Conservation (phyloP, 129 eudicot genomes). For the Deinandra increscens region DNA sequence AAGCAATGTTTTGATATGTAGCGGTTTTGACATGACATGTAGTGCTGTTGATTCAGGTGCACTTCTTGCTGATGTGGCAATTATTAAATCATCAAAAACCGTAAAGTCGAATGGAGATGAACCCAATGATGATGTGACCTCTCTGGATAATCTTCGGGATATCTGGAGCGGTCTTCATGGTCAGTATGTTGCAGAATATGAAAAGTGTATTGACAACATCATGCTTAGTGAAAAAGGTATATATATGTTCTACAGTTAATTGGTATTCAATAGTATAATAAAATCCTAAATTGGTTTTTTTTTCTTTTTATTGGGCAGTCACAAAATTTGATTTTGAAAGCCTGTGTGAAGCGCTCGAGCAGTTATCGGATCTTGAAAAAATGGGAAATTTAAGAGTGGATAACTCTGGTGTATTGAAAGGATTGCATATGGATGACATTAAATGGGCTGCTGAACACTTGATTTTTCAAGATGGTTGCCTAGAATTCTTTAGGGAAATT, state of each 20-base stretch:
- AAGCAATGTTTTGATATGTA: conserved; percentile 39
- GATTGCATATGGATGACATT: conserved; percentile 49
- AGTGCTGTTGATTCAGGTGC: conserved; percentile 58
- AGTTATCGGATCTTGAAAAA: conserved; percentile 44
- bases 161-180: conserved; percentile 41
- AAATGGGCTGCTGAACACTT: conserved; percentile 56
- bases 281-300: not conserved
- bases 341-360: conserved; percentile 46
- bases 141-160: conserved; percentile 36
- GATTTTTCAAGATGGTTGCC: conserved; percentile 56
- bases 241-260: not conserved
- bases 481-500: conserved; percentile 42
- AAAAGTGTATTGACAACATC: conserved; percentile 49
- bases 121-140: conserved; percentile 10
- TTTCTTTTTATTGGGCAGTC: conserved; percentile 23
- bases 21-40: conserved; percentile 60
- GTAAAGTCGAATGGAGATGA: conserved; percentile 32
- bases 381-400: conserved; percentile 41
- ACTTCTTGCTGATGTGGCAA: conserved; percentile 59
- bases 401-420: conserved; percentile 48
- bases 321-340: conserved; percentile 38
- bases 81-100: conserved; percentile 41
- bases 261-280: not conserved
- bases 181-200: conserved; percentile 51
- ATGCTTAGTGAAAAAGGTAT: conserved; percentile 33